Evolutionary conservation across 441 rosid species (phyloP).

Genomic region (Pelargonium cotyledonis): DNA sequence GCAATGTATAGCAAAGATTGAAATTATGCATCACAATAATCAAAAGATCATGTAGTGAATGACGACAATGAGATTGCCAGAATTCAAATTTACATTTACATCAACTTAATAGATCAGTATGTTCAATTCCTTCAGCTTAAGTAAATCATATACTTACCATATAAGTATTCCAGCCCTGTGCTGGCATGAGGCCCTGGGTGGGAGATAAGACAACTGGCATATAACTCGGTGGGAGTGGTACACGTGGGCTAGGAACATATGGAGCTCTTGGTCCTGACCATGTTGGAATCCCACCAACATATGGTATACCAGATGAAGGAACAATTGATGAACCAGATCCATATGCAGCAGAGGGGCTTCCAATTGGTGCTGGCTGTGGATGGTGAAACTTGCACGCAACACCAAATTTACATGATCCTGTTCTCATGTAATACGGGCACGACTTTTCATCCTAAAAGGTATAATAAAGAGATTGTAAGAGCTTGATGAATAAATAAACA

Average conservation of each 20-base stretch:
- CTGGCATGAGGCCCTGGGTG: slow-evolving; percentile 49
- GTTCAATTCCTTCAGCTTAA: slow-evolving; percentile 2
- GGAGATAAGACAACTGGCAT: slow-evolving; percentile 63
- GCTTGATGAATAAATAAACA: too few species aligned
- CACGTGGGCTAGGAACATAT: slow-evolving; percentile 42
- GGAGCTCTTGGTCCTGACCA: slow-evolving; percentile 54
- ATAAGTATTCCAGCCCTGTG: slow-evolving; percentile 64
- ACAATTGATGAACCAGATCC: slow-evolving; percentile 37
- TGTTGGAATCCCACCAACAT: slow-evolving; percentile 44
- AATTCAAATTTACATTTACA: not conserved
- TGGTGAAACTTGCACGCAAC: slow-evolving; percentile 78
- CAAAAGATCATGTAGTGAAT: not conserved
- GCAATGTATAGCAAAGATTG: too few species aligned
- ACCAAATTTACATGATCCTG: slow-evolving; percentile 68
- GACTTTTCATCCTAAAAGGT: slow-evolving; percentile 54
- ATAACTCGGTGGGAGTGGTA: slow-evolving; percentile 44
- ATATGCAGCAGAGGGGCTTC: slow-evolving; percentile 26
- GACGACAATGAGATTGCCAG: not conserved
- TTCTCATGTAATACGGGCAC: slow-evolving; percentile 65
- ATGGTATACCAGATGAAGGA: slow-evolving; percentile 44
- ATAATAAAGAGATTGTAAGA: too few species aligned
- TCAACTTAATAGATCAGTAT: too few species aligned
- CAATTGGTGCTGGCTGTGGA: slow-evolving; percentile 56
- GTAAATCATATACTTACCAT: slow-evolving; percentile 35
- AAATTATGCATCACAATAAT: not conserved